Evolutionary conservation across 2,329 filamentous ascomycete genomes (phyloP).

Genomic region (Trichoderma oligosporum): DNA sequence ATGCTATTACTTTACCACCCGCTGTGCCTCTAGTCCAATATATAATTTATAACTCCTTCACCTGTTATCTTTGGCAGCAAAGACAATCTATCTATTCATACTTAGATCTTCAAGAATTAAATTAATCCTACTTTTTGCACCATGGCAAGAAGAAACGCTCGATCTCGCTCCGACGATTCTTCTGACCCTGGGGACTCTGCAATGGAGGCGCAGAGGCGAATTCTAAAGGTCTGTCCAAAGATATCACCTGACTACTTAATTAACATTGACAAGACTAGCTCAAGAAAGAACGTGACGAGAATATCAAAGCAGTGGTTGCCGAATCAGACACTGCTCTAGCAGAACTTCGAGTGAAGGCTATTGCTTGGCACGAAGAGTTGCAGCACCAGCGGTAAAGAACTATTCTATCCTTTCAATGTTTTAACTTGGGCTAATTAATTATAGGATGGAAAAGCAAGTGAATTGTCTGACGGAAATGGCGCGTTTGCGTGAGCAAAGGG

Average conservation of each 20-base stretch:
- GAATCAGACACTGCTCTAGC: slow-evolving; percentile 28
- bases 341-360: slow-evolving; percentile 25
- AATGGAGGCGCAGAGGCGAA: slow-evolving; percentile 28
- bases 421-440: not conserved
- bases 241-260: no score
- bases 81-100: no score
- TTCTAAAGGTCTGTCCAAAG: slow-evolving; percentile 25
- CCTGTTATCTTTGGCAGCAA: not conserved
- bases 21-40: not conserved
- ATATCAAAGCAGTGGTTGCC: slow-evolving; percentile 25
- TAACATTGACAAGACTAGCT: slow-evolving; percentile 28
- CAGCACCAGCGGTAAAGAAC: slow-evolving; percentile 26
- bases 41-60: not conserved
- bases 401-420: not conserved
- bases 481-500: slow-evolving; percentile 26
- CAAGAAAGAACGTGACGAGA: slow-evolving; percentile 30
- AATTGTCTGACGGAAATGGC: slow-evolving; percentile 23
- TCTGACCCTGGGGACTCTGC: slow-evolving; percentile 26
- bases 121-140: no score
- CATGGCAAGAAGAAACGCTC: slow-evolving; percentile 23
- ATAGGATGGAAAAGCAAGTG: slow-evolving; percentile 23
- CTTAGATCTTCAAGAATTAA: no score
- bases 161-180: slow-evolving; percentile 22
- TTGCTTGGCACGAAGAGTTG: slow-evolving; percentile 25
- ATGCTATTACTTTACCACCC: not conserved